Evolutionary conservation across 2,329 filamentous ascomycete species (phyloP).

Genomic region (Monosporascus cannonballus): DNA sequence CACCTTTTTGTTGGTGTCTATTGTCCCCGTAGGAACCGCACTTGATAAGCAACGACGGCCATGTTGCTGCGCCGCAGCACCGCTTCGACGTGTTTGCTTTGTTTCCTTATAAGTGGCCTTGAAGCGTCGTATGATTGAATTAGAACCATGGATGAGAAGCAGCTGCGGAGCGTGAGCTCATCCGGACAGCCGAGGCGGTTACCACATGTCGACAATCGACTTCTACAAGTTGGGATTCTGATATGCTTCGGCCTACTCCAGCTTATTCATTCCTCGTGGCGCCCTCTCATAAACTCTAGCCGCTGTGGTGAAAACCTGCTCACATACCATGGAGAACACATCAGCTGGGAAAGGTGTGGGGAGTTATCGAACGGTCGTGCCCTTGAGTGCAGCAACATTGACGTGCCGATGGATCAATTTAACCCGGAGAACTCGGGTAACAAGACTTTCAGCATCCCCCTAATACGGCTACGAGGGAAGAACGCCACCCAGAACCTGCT

Average conservation of each 20-base stretch:
- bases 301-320: background rate
- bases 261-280: background rate
- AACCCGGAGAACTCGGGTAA: constrained; percentile 22
- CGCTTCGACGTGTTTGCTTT: too few species aligned
- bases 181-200: too few species aligned
- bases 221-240: constrained; percentile 12
- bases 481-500: constrained; percentile 38
- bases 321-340: constrained; percentile 28
- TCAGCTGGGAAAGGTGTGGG: constrained; percentile 35
- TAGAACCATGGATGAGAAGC: too few species aligned
- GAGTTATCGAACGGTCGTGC: constrained; percentile 24
- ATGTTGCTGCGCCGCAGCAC: too few species aligned
- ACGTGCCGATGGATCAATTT: constrained; percentile 43
- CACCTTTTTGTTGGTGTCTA: too few species aligned
- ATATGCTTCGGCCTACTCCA: background rate
- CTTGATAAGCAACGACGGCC: too few species aligned
- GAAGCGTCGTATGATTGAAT: too few species aligned
- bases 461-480: constrained; percentile 37
- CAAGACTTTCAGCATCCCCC: constrained; percentile 37
- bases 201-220: too few species aligned
- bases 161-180: too few species aligned
- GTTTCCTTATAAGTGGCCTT: too few species aligned
- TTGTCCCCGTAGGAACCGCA: too few species aligned
- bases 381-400: constrained; percentile 36
- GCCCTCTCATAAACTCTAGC: background rate